A percentile compares a stretch with the other conserved stretches of the same genome.
Evolutionary conservation across 2,329 filamentous ascomycete species (phyloP).

Genomic region (Davidsoniella eucalypti): DNA sequence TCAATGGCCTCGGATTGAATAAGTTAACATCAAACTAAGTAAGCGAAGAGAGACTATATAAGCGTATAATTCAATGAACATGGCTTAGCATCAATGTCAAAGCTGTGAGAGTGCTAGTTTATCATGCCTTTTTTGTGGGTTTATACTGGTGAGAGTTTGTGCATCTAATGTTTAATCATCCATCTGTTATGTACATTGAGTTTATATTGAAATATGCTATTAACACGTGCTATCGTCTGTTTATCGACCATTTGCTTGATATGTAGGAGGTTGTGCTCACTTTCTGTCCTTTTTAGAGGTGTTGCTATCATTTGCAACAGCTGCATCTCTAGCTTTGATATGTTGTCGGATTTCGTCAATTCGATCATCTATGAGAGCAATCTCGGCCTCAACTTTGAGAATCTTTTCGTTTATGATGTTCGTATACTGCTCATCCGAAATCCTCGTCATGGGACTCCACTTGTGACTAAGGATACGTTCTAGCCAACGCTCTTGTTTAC

Average conservation of each 20-base stretch:
- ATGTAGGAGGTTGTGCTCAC: not conserved
- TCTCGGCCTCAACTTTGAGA: conserved; percentile 55
- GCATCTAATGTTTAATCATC: too few relatives aligned
- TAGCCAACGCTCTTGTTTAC: conserved; percentile 2
- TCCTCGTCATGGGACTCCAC: conserved; percentile 53
- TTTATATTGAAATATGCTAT: too few relatives aligned
- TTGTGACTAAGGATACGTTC: conserved; percentile 36
- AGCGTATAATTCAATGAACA: too few relatives aligned
- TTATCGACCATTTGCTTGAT: too few relatives aligned
- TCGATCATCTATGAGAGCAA: conserved; percentile 61
- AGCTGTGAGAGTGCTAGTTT: too few relatives aligned
- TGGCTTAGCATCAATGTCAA: too few relatives aligned
- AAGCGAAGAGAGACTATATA: not conserved
- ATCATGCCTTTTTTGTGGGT: too few relatives aligned
- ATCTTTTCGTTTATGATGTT: conserved; percentile 55
- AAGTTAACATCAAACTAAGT: not conserved
- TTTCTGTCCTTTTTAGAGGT: not conserved
- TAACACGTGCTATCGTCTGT: too few relatives aligned
- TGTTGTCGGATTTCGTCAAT: conserved; percentile 30
- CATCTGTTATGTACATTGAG: too few relatives aligned
- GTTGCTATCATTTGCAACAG: too few relatives aligned
- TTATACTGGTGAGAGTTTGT: too few relatives aligned
- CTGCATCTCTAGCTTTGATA: conserved; percentile 4
- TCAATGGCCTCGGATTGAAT: conserved; percentile 8
- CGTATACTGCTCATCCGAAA: conserved; percentile 59